These are phyloP conservation scores for Planoprotostelium fungivorum DNA, from an alignment of 78 protist species.

Conservation along the genomic window DNA sequence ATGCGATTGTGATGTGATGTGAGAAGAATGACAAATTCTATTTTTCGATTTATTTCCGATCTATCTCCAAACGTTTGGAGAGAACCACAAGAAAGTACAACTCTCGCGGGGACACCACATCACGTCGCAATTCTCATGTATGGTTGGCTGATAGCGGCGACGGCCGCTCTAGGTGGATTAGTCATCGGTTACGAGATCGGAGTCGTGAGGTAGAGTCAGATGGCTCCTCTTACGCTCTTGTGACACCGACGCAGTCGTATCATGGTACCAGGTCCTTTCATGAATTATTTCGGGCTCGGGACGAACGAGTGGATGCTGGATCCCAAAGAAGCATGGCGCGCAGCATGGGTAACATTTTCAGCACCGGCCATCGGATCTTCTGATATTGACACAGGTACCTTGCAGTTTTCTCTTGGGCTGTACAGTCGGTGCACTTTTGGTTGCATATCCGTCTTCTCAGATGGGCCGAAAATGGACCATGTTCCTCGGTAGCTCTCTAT, in stretches of 20 bases:
- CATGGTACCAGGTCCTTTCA: background rate
- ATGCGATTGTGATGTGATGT: too few relatives aligned
- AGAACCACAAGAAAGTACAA: too few relatives aligned
- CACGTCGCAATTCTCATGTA: too few relatives aligned
- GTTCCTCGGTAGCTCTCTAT: background rate
- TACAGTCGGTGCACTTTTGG: background rate
- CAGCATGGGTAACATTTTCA: background rate
- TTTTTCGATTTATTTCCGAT: too few relatives aligned
- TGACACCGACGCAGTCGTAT: background rate
- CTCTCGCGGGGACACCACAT: too few relatives aligned
- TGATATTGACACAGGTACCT: background rate
- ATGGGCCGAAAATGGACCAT: background rate
- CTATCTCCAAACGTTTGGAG: too few relatives aligned
- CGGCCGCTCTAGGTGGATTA: background rate
- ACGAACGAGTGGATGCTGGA: background rate
- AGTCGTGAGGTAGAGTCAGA: background rate
- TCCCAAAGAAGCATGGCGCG: background rate
- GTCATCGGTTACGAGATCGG: background rate
- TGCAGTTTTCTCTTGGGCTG: background rate
- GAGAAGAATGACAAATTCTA: too few relatives aligned
- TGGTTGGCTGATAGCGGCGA: background rate
- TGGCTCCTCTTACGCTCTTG: background rate
- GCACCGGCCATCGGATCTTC: background rate
- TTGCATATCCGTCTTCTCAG: background rate
- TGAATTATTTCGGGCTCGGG: background rate